Evolutionary conservation across 2,329 filamentous ascomycete genomes (phyloP), one percentile per base, ranked within the genome.

Genomic region (Xylariaceae sp.): DNA sequence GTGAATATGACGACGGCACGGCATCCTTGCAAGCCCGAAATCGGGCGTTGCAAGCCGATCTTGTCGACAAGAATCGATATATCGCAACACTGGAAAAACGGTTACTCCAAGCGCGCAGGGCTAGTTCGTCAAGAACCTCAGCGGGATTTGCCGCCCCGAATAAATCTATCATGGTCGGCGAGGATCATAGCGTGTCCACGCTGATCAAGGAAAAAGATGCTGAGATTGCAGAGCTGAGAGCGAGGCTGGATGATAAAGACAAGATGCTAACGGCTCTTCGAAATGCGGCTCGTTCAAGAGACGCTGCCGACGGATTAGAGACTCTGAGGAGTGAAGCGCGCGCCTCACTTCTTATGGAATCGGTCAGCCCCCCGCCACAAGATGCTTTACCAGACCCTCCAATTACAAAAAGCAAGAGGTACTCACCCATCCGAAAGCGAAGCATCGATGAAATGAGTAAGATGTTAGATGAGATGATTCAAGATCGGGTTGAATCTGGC

Each of bases 21-120:
- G 94, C 94, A 7, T 89, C 88, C 21, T 73, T 95, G 46, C 76
- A 86, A 41, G 83, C 89, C n/a, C 94, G 96, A 67, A 91, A 96
- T 62, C 84, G 86, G 47, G 88, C 95, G n/a, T 74, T 99, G 45
- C 94, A 96, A 70, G 84, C 91, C n/a, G 94, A 99, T 69, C 80
- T 99, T 44, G 83, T 82, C n/a, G 94, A 99, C 72, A 96, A 96
- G 75, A 97, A 94, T 64, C 87, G 94, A 30, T 99, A 99, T 70
- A 97, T 97, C 63, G 81, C 88, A 26, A 97, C 94, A 0, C 74
- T 99, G 12, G 94, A 99, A 74, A 95, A 95, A 71, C 84, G 94
- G 22, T 76, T 99, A 1, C 77, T 97, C 32, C 94, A 99, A 67
- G 94, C 94, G 36, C 81, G 94, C 39, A 81, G 92, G 45, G 90